phyloP scores from a whole-genome alignment of 2,329 filamentous ascomycete genomes.

The Apiospora sp. region DNA sequence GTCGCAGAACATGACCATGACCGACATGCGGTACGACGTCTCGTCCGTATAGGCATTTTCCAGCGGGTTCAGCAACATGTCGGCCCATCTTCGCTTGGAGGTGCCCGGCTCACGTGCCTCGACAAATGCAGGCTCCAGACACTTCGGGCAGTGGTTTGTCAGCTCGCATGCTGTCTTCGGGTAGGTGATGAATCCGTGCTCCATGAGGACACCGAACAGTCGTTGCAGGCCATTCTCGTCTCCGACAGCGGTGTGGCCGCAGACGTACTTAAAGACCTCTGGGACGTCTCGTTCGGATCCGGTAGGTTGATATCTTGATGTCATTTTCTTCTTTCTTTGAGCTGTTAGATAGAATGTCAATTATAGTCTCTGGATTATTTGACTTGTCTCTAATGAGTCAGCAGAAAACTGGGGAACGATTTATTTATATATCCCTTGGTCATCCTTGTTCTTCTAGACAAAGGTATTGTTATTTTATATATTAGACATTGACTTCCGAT shows the following conservation, averaged over 20 bases:
- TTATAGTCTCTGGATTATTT: too few species aligned
- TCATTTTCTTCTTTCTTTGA: too few species aligned
- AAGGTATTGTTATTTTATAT: too few species aligned
- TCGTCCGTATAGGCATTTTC: not conserved
- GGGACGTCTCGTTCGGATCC: not conserved
- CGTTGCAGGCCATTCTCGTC: not conserved
- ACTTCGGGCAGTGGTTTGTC: not conserved
- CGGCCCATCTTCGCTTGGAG: not conserved
- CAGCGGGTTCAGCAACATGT: not conserved
- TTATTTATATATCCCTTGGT: too few species aligned
- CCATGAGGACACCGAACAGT: not conserved
- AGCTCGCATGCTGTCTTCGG: not conserved
- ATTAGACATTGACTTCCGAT: too few species aligned
- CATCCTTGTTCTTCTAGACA: too few species aligned
- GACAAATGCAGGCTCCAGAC: not conserved
- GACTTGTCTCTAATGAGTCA: too few species aligned
- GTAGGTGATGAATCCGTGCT: not conserved
- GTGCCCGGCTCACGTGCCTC: not conserved
- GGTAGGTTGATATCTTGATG: too few species aligned
- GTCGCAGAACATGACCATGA: not conserved
- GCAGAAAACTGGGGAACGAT: too few species aligned
- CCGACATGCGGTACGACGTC: not conserved
- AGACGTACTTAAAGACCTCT: not conserved
- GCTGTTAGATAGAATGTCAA: too few species aligned
- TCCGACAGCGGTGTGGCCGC: not conserved